Conservation (phyloP, 768 basidiomycete species). For the Dendrothele bispora region DNA sequence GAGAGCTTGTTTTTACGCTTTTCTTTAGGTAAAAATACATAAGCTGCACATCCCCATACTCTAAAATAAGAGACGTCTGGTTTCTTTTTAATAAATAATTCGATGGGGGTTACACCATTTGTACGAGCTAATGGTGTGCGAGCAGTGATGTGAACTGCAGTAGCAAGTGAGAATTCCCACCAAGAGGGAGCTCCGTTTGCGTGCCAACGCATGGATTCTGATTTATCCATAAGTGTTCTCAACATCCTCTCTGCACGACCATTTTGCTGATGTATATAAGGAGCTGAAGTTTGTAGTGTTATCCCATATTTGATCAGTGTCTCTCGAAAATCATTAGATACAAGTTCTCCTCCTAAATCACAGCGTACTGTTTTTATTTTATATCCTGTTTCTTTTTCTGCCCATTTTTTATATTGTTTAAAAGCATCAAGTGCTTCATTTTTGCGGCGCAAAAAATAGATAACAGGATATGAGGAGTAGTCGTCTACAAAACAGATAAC, state of each 20-base stretch:
- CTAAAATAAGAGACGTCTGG: slow-evolving; percentile 1
- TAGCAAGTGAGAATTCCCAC: neutral
- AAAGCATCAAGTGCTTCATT: neutral
- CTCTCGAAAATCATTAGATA: neutral
- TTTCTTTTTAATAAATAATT: neutral
- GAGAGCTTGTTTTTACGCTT: too few species aligned
- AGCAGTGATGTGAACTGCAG: neutral
- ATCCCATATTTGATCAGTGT: neutral
- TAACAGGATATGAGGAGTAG: neutral
- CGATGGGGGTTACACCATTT: neutral
- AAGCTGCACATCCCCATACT: neutral
- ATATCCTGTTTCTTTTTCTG: neutral
- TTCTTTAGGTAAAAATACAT: neutral
- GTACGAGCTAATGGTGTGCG: neutral
- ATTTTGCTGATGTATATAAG: slow-evolving; percentile 3
- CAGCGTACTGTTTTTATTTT: neutral
- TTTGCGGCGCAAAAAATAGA: neutral
- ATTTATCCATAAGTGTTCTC: neutral
- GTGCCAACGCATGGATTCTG: neutral
- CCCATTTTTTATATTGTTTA: neutral
- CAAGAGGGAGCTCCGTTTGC: neutral
- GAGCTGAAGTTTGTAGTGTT: neutral
- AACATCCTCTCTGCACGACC: neutral
- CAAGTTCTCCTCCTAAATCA: slow-evolving; percentile 3
- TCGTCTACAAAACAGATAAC: neutral